Conservation (phyloP, 139 green algal species). For the Chlorella sp. region DNA sequence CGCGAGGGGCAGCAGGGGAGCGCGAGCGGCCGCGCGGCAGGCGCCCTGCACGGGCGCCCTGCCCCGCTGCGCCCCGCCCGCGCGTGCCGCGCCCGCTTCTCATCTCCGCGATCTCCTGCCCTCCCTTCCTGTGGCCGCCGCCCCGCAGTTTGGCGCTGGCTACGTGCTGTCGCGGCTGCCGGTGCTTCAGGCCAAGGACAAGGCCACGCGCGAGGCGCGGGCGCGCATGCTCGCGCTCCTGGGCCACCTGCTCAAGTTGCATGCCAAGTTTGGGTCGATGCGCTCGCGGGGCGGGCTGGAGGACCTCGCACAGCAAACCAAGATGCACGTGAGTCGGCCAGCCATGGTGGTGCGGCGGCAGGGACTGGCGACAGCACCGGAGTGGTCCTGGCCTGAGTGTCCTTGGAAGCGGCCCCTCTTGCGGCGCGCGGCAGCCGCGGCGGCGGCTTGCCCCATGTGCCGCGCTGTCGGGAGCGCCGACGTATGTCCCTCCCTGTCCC, state of each 20-base stretch:
- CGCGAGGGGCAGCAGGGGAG: not conserved
- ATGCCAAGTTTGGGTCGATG: not conserved
- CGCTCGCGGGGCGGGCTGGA: conserved; percentile 4
- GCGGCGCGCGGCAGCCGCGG: too few relatives aligned
- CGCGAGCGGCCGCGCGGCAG: not conserved
- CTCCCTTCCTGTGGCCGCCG: not conserved
- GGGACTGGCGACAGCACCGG: too few relatives aligned
- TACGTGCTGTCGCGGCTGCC: conserved; percentile 38
- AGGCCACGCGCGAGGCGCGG: conserved; percentile 20
- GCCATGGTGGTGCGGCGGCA: too few relatives aligned
- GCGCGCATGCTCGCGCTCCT: conserved; percentile 28
- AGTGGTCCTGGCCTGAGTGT: too few relatives aligned
- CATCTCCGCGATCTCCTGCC: not conserved
- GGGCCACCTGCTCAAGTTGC: conserved; percentile 41
- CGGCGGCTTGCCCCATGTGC: too few relatives aligned
- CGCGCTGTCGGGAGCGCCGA: too few relatives aligned
- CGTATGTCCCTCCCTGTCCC: too few relatives aligned
- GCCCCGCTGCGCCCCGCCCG: not conserved
- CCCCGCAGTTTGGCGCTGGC: conserved; percentile 17
- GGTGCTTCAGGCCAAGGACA: not conserved
- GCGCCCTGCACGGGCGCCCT: too few relatives aligned
- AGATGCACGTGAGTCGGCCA: conserved; percentile 12
- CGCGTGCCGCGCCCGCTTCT: not conserved
- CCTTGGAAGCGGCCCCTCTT: too few relatives aligned
- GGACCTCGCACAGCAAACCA: conserved; percentile 8